Evolutionary conservation across 2,329 filamentous ascomycete genomes (phyloP).

Genomic region (Fusarium duplospermum): DNA sequence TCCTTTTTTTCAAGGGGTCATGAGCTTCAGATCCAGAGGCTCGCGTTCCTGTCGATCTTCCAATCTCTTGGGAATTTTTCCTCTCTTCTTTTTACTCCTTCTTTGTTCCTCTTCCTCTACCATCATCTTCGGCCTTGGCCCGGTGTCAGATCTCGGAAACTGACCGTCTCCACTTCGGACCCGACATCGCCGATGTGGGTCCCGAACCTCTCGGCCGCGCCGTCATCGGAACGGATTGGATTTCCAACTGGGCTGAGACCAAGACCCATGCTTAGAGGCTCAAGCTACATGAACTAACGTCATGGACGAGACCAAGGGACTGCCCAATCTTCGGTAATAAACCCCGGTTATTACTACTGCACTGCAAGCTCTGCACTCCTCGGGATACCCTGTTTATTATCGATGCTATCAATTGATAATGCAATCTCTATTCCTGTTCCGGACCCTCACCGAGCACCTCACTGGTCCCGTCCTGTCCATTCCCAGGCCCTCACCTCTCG

Average conservation of each 20-base stretch:
- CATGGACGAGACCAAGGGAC: constrained; percentile 21
- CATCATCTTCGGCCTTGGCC: neutral
- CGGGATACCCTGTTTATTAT: constrained; percentile 29
- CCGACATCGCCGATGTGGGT: constrained; percentile 37
- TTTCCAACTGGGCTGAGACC: constrained; percentile 28
- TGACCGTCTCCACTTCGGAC: constrained; percentile 25
- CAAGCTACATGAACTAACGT: constrained; percentile 35
- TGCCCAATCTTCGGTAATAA: constrained; percentile 37
- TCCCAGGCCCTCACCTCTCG: neutral
- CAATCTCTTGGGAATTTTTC: neutral
- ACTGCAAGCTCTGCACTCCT: constrained; percentile 2
- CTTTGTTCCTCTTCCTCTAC: neutral
- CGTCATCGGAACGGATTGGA: constrained; percentile 35
- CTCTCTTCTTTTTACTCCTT: neutral
- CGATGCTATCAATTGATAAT: constrained; percentile 34
- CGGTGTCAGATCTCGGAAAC: neutral
- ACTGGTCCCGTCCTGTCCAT: neutral
- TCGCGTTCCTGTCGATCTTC: constrained; percentile 2
- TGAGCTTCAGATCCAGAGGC: constrained; percentile 21
- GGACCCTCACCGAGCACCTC: constrained; percentile 20
- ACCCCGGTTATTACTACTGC: constrained; percentile 24
- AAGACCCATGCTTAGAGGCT: constrained; percentile 20
- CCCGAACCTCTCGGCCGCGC: constrained; percentile 6
- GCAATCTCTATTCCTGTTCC: constrained; percentile 22
- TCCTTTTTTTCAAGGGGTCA: constrained; percentile 9